Base-by-base conservation (phyloP, 495 filamentous ascomycete genomes). In the Talaromyces stipitatus region DNA sequence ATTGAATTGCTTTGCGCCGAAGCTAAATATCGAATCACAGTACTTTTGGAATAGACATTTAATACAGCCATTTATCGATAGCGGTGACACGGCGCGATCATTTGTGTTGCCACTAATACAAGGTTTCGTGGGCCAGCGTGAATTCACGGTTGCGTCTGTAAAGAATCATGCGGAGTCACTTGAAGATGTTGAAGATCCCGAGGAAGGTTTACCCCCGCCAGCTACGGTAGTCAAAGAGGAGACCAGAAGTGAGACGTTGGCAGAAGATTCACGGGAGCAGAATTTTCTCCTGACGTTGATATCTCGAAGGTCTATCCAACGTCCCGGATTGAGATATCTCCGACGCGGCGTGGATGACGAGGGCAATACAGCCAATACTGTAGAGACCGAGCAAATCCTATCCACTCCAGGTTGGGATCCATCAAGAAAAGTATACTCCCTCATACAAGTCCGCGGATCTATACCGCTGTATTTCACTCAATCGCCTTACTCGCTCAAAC, bases 381-480 rank as follows among this genome's bases (percentile, higher is more conserved):
- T 97, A 27, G 92, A 97, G 72, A 92, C 91, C 2, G 94, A 97
- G 66, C 92, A 97, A 64, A 87, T 97, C 30, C 79, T 97, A 7
- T 90, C 89, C 0, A 78, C 77, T 9, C 67, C 78, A 2, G 74
- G 77, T 12, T 91, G 85, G 84, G 73, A 82, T 27, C 62, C 77
- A 0, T 76, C 78, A 5, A 78, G 74, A 18, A 88, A 84, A 60
- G 73, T 87, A 7, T 89, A 88, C 69, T 94, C 91, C 0, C 95
- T 94, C 60, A 72, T 91, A 11, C 92, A 97, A 66, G 75, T 89
- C 18, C 79, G 92, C 41, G 92, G 90, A 1, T 95, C 90, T 11
- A 91, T 97, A 56, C 92, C 92, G 0, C 65, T 97, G 3, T 97
- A 89, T 71, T 97, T 96, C 64, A 90, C 91, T 0, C 94, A 98